phyloP scores from a whole-genome alignment of 495 filamentous ascomycete genomes.

The Acidomyces sp. region DNA sequence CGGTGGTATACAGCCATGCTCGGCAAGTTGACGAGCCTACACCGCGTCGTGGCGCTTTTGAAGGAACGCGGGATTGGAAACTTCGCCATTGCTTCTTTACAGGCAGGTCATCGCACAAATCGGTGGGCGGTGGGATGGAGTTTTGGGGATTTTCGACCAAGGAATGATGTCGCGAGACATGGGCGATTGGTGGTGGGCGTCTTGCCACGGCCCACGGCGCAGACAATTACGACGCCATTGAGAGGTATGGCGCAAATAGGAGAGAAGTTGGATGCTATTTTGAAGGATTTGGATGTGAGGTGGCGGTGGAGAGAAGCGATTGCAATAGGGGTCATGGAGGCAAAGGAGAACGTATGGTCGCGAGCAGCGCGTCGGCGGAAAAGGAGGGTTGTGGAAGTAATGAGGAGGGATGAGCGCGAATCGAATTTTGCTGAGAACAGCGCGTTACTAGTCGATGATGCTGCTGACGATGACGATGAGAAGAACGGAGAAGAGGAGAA shows the following conservation, averaged over 20 bases:
- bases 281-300: slow-evolving; percentile 36
- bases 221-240: slow-evolving; percentile 33
- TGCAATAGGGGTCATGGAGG: slow-evolving; percentile 33
- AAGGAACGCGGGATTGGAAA: slow-evolving; percentile 50
- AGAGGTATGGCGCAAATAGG: slow-evolving; percentile 24
- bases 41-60: slow-evolving; percentile 47
- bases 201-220: slow-evolving; percentile 46
- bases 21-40: slow-evolving; percentile 65
- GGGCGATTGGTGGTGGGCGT: slow-evolving; percentile 45
- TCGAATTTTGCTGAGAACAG: too few relatives aligned
- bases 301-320: slow-evolving; percentile 38
- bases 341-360: slow-evolving; percentile 60
- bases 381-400: slow-evolving; percentile 5
- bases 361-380: slow-evolving; percentile 46
- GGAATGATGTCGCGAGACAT: slow-evolving; percentile 34
- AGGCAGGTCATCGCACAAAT: slow-evolving; percentile 66
- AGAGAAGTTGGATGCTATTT: slow-evolving; percentile 28
- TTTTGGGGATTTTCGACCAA: slow-evolving; percentile 55
- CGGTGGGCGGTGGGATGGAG: slow-evolving; percentile 88
- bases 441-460: too few relatives aligned
- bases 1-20: slow-evolving; percentile 91
- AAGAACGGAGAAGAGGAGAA: slow-evolving; percentile 25
- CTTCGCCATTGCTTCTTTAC: slow-evolving; percentile 69
- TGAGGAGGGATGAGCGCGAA: too few relatives aligned
- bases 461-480: slow-evolving; percentile 19